Conservation (phyloP, 2,329 filamentous ascomycete species). For the Ophiostoma fasciatum region DNA sequence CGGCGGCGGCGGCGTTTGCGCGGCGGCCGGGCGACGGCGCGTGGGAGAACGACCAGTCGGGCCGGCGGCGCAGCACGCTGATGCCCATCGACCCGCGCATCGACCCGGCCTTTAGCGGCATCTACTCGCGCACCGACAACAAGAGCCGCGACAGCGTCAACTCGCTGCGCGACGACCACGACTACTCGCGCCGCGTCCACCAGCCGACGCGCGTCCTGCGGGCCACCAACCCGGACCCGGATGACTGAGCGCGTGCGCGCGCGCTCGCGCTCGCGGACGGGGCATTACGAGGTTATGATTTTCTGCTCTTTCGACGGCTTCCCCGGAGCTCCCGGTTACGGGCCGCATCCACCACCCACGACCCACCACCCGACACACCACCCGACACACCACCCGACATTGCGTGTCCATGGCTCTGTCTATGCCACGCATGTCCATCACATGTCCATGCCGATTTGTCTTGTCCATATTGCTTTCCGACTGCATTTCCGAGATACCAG, state of each 20-base stretch:
- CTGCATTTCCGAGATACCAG: no score
- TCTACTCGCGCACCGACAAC: conserved; percentile 38
- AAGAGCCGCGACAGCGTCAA: conserved; percentile 49
- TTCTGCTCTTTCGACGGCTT: no score
- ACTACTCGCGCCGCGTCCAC: conserved; percentile 47
- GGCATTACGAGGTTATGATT: no score
- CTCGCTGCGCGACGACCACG: conserved; percentile 48
- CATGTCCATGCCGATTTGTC: no score
- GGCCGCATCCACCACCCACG: no score
- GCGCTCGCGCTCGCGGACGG: no score
- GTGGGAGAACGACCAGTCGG: conserved; percentile 23
- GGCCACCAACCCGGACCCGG: conserved; percentile 46
- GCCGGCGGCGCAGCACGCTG: conserved; percentile 33
- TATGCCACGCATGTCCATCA: no score
- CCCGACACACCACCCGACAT: no score
- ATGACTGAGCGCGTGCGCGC: conserved; percentile 7
- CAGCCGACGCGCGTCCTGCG: conserved; percentile 39
- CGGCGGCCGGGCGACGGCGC: conserved; percentile 4
- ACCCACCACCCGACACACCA: no score
- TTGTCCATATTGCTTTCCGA: no score
- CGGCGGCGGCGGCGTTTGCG: conserved; percentile 4
- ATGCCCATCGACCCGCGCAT: conserved; percentile 48
- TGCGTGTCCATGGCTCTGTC: no score
- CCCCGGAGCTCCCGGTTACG: no score
- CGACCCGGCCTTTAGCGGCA: conserved; percentile 42